Percentiles rank a stretch among this genome's conserved stretches.
Conservation (phyloP, 1,284 basidiomycete species). For the Papiliotrema flavescens region DNA sequence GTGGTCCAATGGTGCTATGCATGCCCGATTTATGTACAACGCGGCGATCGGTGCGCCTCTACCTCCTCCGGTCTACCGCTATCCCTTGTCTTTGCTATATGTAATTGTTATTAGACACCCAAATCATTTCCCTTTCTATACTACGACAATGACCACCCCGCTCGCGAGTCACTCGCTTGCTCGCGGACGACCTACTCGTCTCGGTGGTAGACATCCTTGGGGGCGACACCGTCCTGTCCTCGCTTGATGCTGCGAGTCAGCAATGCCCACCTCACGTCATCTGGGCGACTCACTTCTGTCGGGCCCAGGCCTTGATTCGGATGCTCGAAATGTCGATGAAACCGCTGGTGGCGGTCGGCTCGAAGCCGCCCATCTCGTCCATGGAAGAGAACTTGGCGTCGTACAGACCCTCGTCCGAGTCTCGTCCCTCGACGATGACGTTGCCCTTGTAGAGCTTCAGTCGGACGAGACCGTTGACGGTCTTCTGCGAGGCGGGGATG, state of each 20-base stretch:
- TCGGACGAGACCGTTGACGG: constrained; percentile 89
- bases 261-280: neutral
- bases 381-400: constrained; percentile 97
- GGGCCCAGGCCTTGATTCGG: constrained; percentile 83
- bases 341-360: constrained; percentile 84
- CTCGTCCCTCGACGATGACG: constrained; percentile 86
- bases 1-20: neutral
- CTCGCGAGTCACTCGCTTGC: too few species aligned
- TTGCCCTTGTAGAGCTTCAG: constrained; percentile 96
- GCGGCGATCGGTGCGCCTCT: neutral
- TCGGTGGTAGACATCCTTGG: constrained; percentile 72
- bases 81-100: too few species aligned
- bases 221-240: constrained; percentile 69
- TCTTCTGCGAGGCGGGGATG: constrained; percentile 89
- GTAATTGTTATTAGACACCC: neutral
- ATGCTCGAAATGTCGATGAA: constrained; percentile 96
- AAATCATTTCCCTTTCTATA: too few species aligned
- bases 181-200: too few species aligned
- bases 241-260: constrained; percentile 61
- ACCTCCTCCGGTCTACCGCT: too few species aligned
- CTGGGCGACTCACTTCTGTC: constrained; percentile 26
- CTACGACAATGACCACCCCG: too few species aligned
- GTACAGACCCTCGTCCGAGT: constrained; percentile 85
- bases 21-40: neutral
- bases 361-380: constrained; percentile 98